Percentiles rank a stretch among this genome's conserved stretches.
These are phyloP conservation scores for Poa pratensis DNA, from an alignment of 176 grass and related monocot species.

Conservation along the genomic window DNA sequence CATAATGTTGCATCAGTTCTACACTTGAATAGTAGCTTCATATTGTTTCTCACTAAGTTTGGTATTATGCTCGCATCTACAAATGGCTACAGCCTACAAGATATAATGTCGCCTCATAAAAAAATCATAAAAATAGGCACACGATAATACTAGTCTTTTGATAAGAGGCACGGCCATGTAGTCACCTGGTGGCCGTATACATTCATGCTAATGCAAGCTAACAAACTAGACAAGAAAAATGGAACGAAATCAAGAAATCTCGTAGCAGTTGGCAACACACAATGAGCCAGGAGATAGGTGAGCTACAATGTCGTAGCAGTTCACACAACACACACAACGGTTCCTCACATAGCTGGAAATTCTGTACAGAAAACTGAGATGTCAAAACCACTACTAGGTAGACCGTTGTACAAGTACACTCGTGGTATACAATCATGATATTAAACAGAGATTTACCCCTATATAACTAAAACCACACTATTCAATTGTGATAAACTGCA, in stretches of 20 bases:
- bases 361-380: constrained; percentile 28
- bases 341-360: constrained; percentile 27
- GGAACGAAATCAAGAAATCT: not conserved
- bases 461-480: constrained; percentile 36
- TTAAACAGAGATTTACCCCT: not conserved
- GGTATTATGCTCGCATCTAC: not conserved
- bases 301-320: not conserved
- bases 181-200: not conserved
- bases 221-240: not conserved
- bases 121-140: not conserved
- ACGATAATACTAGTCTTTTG: not conserved
- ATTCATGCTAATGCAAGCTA: not conserved
- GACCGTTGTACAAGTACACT: constrained; percentile 40
- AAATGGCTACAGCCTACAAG: not conserved
- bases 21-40: not conserved
- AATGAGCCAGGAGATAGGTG: too few relatives aligned
- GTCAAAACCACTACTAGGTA: not conserved
- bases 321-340: not conserved
- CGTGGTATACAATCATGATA: constrained; percentile 24
- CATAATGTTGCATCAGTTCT: not conserved
- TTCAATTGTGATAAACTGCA: constrained; percentile 18
- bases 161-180: not conserved
- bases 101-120: not conserved
- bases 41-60: not conserved
- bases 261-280: too few relatives aligned